Evolutionary conservation across 1,139 yeast species (phyloP).

Genomic region (Candida sp.): DNA sequence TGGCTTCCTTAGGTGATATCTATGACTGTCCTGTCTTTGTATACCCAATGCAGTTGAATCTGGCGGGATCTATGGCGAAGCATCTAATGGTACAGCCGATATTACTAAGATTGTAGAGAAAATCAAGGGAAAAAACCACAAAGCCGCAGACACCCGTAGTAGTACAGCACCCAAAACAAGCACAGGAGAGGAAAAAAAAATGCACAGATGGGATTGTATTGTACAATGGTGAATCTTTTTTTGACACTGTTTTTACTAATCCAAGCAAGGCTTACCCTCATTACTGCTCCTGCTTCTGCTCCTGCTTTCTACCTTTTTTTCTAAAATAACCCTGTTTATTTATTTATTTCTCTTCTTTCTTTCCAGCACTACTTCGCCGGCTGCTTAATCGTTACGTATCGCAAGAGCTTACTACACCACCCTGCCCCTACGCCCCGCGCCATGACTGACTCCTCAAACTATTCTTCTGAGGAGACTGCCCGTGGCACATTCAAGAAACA

Average conservation of each 20-base stretch:
- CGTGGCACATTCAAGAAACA: not conserved
- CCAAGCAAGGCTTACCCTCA: too few species aligned
- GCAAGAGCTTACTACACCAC: not conserved
- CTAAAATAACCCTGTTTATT: too few species aligned
- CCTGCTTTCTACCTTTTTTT: too few species aligned
- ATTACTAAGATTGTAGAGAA: constrained; percentile 1
- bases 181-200: not conserved
- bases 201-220: too few species aligned
- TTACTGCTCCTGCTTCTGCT: too few species aligned
- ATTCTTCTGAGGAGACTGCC: not conserved
- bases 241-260: too few species aligned
- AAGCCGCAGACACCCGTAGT: not conserved
- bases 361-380: too few species aligned
- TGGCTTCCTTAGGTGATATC: too few species aligned
- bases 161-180: not conserved
- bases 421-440: not conserved
- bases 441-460: not conserved
- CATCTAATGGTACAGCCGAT: not conserved
- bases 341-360: too few species aligned
- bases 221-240: too few species aligned
- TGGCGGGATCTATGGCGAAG: not conserved
- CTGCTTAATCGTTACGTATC: too few species aligned
- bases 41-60: not conserved
- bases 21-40: too few species aligned
- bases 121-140: not conserved